A percentile compares a stretch with the other conserved stretches of the same genome.
phyloP scores from a whole-genome alignment of 352 stramenopile species.

The Bremia lactucae region DNA sequence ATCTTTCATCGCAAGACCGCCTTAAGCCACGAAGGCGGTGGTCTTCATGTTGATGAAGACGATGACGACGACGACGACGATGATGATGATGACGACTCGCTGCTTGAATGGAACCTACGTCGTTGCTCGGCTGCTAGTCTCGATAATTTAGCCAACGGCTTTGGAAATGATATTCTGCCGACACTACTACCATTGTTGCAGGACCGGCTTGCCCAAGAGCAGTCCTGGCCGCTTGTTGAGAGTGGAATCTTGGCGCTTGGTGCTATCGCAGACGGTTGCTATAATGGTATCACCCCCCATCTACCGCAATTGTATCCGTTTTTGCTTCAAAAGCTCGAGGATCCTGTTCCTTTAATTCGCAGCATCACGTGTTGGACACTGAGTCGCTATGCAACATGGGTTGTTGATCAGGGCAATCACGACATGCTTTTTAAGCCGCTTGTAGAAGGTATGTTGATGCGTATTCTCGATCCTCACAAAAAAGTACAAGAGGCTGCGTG shows the following conservation, averaged over 20 bases:
- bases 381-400: slow-evolving; percentile 87
- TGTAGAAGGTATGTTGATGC: slow-evolving; percentile 81
- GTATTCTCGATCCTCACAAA: slow-evolving; percentile 87
- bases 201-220: slow-evolving; percentile 80
- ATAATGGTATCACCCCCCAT: slow-evolving; percentile 87
- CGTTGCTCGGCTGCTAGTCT: slow-evolving; percentile 91
- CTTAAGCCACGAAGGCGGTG: slow-evolving; percentile 12
- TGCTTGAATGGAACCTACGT: slow-evolving; percentile 93
- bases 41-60: slow-evolving; percentile 61
- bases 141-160: slow-evolving; percentile 90
- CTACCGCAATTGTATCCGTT: slow-evolving; percentile 91
- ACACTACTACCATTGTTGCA: slow-evolving; percentile 87
- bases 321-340: slow-evolving; percentile 88
- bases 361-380: slow-evolving; percentile 93
- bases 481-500: slow-evolving; percentile 92
- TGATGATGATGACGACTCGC: slow-evolving; percentile 86
- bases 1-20: slow-evolving; percentile 65
- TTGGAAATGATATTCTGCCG: slow-evolving; percentile 89
- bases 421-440: slow-evolving; percentile 61
- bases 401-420: slow-evolving; percentile 86
- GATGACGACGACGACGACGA: slow-evolving; percentile 87
- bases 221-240: slow-evolving; percentile 91
- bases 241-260: slow-evolving; percentile 93
- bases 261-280: slow-evolving; percentile 90
- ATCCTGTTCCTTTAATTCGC: slow-evolving; percentile 82